Base-by-base conservation (phyloP, 1,284 basidiomycete species). In the Naganishia sp. region DNA sequence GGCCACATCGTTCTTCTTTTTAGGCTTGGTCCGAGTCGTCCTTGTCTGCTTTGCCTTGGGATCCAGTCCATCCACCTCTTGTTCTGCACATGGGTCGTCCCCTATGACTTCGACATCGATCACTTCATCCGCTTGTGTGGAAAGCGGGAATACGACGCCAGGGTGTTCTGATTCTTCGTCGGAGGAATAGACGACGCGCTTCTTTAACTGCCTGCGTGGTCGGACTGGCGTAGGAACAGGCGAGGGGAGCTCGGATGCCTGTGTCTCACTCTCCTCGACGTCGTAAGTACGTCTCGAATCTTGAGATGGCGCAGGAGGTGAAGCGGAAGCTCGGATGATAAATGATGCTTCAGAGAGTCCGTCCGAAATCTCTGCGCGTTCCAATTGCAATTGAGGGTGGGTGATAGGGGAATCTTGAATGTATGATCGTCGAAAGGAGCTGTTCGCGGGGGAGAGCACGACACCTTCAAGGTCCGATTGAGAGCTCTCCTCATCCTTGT, bases 151-250 rank as follows among this genome's bases (percentile, higher is more conserved):
- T 1, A 13, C 9, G 11, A 49, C 45, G 25, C 42, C 39, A 44
- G 42, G 36, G 4, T 10, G 11, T 11, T 57, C 55, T 6, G 55
- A 42, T 25, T 65, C 64, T n/a, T 65, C 64, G 3, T 65, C 64
- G 2, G 64, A 65, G 6, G 64, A 65, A 25, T 65, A 65, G 25
- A 65, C 55, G 46, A 65, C 48, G 13, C 64, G 55, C 43, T 53
- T 50, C 55, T 65, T 65, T 5, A 18, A 21, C 42, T 31, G 44
- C 42, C 53, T 23, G 21, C 46, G 13, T 2, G 63, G 44, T 7
- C 2, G 15, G 18, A n/a, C 18, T 21, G 25, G 28, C 11, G 53
- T 45, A 23, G 18, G 25, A 28, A 10, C 39, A n/a, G 44, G 54
- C 11, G 61, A 55, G 5, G 36, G 16, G 11, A 18, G 21, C 18